Base-by-base conservation (phyloP, 2,329 filamentous ascomycete species). In the Fusarium subtropicale region DNA sequence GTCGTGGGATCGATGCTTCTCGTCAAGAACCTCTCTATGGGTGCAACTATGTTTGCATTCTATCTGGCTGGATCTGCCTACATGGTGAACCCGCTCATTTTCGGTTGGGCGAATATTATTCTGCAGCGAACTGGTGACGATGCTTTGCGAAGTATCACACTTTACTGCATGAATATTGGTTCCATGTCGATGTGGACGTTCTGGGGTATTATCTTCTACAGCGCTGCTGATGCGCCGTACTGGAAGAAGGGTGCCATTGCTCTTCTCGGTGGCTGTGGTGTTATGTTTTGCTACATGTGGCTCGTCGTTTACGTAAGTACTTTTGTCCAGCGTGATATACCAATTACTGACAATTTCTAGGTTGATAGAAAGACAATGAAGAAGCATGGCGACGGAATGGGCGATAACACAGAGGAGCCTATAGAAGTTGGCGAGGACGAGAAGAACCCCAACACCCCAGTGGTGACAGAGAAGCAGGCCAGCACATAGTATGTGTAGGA, bases 121-220 rank as follows among this genome's bases (percentile, higher is more conserved):
- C 31, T 68, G 2, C 64, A 67, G 2, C 55, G 70, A 13, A 68
- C 63, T 0, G 74, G 72, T 0, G 82, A 83, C 18, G 81, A 84
- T 58, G 81, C 81, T 2, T 66, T 76, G 0, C 72, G 82, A 13
- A 78, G 78, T 13, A 76, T 83, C 4, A 79, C 79, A 0, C 64
- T 84, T 0, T 80, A 79, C 41, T 75, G 76, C 0, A 83, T 83
- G 80, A 81, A 80, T 13, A 78, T 79, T 26, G 76, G 77, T 4
- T 77, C 78, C 16, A 78, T 77, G 42, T 72, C 79, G 1, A 60
- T 84, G 28, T 83, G 81, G 63, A 83, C 82, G 0, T 83, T 82
- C 50, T 84, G 82, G 81, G 82, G 81, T 0, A 81, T 84, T 7
- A 71, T 76, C 0, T 66, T 84, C 10, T 83, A 83, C 45, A 74